Base-by-base conservation (phyloP, 768 basidiomycete genomes). In the Lepiota subincarnata region DNA sequence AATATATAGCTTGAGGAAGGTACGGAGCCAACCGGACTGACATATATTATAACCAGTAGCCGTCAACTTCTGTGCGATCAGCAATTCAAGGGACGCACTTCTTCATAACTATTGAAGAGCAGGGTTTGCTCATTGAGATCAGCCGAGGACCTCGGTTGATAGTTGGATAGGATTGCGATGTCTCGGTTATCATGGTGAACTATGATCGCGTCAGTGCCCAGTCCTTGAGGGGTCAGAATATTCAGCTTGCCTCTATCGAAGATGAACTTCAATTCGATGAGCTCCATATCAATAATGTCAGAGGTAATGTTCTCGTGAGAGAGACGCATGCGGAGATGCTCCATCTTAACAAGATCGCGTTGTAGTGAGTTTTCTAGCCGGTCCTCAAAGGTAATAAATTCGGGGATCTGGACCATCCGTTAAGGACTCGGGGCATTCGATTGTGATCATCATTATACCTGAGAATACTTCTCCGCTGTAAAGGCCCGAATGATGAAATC, bases 131-230 rank as follows among this genome's bases (percentile, higher is more conserved):
- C 71, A 58, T 85, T 77, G 51, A 92, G 76, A 4, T 77, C 69
- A 8, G 73, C 64, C 18, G 70, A 72, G 34, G 64, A 67, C 38
- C 63, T 70, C 0, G 89, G 88, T 60, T 95, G 92, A 60, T 90
- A 89, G 65, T 84, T 84, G 6, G 87, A 81, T 20, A 95, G 69
- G 43, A 93, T 83, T 36, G 76, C 74, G 60, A 87, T 86, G 69
- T 96, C 93, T 6, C 93, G 86, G 66, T 96, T 95, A 67, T 96
- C 93, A 51, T 85, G 76, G 58, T 93, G 88, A 52, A 74, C 86
- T 89, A 61, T n/a, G 16, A n/a, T 55, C 8, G 43, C n/a, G 18
- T 56, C 34, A 61, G 47, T 18, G 36, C 19, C 6, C 24, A 26
- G 19, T 31, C 38, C 24, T 20, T 8, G 1, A 28, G 37, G n/a